Base-by-base conservation (phyloP, 192 early-diverging fungal genomes). In the Lunasporangiospora selenospora region DNA sequence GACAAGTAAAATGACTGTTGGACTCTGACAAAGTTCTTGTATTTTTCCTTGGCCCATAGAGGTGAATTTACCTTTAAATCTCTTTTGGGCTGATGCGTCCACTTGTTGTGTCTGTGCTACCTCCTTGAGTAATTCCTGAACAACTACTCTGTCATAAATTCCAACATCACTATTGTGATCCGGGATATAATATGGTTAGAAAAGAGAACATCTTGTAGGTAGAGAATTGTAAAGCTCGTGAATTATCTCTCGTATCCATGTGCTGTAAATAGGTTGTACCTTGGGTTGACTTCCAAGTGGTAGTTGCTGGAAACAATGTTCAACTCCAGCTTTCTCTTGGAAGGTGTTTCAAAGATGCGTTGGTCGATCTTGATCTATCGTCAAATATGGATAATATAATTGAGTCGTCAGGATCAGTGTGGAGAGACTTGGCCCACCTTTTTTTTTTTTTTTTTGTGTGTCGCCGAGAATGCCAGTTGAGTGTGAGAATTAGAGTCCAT, bases 121-220 rank as follows among this genome's bases (percentile, higher is more conserved):
- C 53, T 96, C 95, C 77, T 98, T 99, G 76, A 99, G 91, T 27
- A 99, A 78, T 39, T 99, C 95, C 76, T 96, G 94, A 42, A 98
- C 84, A 34, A 98, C 85, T 19, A 94, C 80, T 29, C 94, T 88
- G 82, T 99, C 98, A 59, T 96, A 89, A 38, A 84, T 90, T 16
- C 95, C 96, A n/a, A 98, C 89, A 77, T 99, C 95, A 70, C 95
- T 95, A 59, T 5, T n/a, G n/a, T n/a, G n/a, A n/a, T n/a, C n/a
- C n/a, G 16, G 33, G 42, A 46, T 31, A 45, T 37, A 34, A 62
- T 1, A 36, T 23, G 12, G 26, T 40, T 12, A 58, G 7, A 51
- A 21, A 29, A 21, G 36, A 12, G 44, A 26, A 29, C 34, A 9
- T 57, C 26, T 52, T 39, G 1, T 27, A 34, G 36, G 26, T 23